Conservation (phyloP, 2,329 filamentous ascomycete genomes). For the Aspergillus caelatus region DNA sequence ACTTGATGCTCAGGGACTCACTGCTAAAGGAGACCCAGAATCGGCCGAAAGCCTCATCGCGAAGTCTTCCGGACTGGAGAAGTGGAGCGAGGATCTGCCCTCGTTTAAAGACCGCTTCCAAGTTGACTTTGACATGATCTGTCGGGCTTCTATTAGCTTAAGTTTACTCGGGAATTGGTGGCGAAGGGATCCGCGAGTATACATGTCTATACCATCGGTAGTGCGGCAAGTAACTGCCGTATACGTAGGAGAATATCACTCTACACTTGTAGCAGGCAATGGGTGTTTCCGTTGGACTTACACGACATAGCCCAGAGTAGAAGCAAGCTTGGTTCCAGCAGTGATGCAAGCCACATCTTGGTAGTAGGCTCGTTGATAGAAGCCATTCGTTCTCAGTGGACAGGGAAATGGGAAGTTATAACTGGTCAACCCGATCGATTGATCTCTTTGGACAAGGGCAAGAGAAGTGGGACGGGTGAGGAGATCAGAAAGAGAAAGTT, state of each 20-base stretch:
- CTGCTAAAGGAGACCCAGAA: slow-evolving; percentile 46
- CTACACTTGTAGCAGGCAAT: no score
- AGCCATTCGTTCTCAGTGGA: slow-evolving; percentile 5
- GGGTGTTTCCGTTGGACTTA: slow-evolving; percentile 19
- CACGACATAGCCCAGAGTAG: slow-evolving; percentile 30
- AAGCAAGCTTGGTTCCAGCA: slow-evolving; percentile 30
- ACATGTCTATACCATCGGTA: not conserved
- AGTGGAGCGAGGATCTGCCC: slow-evolving; percentile 41
- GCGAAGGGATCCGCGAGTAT: not conserved
- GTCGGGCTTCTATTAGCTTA: slow-evolving; percentile 13
- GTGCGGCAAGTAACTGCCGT: not conserved
- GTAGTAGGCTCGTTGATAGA: slow-evolving; percentile 12
- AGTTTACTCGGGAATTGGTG: not conserved
- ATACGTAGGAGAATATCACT: not conserved
- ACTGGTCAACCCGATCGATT: not conserved
- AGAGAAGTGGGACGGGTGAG: not conserved
- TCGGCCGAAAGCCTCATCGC: slow-evolving; percentile 44
- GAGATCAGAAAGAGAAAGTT: not conserved
- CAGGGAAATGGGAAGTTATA: not conserved
- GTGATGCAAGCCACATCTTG: slow-evolving; percentile 19
- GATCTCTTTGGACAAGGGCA: not conserved
- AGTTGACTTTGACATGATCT: slow-evolving; percentile 38
- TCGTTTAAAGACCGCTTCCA: slow-evolving; percentile 36
- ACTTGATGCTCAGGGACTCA: slow-evolving; percentile 21
- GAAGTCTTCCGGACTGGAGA: slow-evolving; percentile 32